phyloP scores from a whole-genome alignment of 2,329 filamentous ascomycete genomes.

The Cordyceps cateniannulata region DNA sequence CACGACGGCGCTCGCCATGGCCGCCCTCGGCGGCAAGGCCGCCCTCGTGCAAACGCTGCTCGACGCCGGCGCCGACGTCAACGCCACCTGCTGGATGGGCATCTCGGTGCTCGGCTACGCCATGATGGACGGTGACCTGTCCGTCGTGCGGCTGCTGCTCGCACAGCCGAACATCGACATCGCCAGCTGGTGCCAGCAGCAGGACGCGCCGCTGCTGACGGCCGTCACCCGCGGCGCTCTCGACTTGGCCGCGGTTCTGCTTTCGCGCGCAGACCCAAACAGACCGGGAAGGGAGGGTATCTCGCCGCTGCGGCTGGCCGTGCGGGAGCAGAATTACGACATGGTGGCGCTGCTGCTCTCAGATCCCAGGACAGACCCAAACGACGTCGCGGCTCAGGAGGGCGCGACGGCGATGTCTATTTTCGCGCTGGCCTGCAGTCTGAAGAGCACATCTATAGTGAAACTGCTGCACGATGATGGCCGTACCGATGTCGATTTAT shows the following conservation, averaged over 20 bases:
- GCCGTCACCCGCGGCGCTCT: not conserved
- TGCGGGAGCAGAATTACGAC: not conserved
- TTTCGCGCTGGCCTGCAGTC: not conserved
- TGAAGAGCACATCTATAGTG: not conserved
- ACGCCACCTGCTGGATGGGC: not conserved
- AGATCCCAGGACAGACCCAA: not conserved
- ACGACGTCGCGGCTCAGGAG: not conserved
- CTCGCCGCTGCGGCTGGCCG: not conserved
- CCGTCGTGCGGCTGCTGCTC: not conserved
- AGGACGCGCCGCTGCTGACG: not conserved
- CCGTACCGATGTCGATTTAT: not conserved
- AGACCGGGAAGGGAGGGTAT: no score
- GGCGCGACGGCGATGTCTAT: not conserved
- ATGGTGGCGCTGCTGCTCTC: not conserved
- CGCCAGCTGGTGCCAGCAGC: not conserved
- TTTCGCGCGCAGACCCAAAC: not conserved
- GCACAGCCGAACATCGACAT: not conserved
- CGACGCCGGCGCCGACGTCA: not conserved
- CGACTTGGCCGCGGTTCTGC: not conserved
- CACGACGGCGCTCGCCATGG: not conserved
- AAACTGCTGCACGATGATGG: not conserved
- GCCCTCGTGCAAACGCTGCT: not conserved
- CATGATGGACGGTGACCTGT: not conserved
- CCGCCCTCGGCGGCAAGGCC: not conserved
- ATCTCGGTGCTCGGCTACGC: not conserved